phyloP scores from a whole-genome alignment of 208 protist species.

The Trypanosoma rangeli region DNA sequence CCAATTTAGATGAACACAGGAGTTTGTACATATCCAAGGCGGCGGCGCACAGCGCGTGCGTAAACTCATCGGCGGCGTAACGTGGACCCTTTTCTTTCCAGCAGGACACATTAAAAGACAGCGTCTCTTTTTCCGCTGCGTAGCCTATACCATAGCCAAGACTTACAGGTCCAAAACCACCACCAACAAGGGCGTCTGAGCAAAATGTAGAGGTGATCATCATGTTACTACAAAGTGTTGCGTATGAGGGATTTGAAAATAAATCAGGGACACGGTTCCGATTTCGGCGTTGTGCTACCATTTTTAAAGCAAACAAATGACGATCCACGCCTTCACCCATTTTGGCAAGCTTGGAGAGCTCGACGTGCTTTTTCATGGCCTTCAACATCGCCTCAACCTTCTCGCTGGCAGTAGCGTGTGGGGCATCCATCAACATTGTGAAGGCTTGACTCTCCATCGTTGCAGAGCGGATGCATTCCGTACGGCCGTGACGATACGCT shows the following conservation, averaged over 20 bases:
- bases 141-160: conserved; percentile 51
- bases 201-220: conserved; percentile 38
- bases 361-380: conserved; percentile 38
- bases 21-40: conserved; percentile 28
- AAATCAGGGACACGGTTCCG: conserved; percentile 34
- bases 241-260: conserved; percentile 40
- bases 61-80: conserved; percentile 36
- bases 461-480: conserved; percentile 47
- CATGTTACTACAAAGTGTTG: conserved; percentile 33
- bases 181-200: conserved; percentile 31
- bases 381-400: conserved; percentile 32
- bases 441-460: conserved; percentile 58
- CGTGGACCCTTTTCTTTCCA: conserved; percentile 37
- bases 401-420: conserved; percentile 16
- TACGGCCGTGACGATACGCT: conserved; percentile 70
- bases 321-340: conserved; percentile 49
- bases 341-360: conserved; percentile 31
- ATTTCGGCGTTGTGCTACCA: conserved; percentile 38
- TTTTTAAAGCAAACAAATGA: conserved; percentile 63
- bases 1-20: background rate
- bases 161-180: conserved; percentile 43
- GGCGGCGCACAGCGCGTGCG: conserved; percentile 19
- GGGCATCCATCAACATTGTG: conserved; percentile 39
- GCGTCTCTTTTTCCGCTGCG: conserved; percentile 18
- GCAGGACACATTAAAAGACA: conserved; percentile 40